Conservation (phyloP, 768 basidiomycete genomes). For the Boletus pseudo-olivaceus region DNA sequence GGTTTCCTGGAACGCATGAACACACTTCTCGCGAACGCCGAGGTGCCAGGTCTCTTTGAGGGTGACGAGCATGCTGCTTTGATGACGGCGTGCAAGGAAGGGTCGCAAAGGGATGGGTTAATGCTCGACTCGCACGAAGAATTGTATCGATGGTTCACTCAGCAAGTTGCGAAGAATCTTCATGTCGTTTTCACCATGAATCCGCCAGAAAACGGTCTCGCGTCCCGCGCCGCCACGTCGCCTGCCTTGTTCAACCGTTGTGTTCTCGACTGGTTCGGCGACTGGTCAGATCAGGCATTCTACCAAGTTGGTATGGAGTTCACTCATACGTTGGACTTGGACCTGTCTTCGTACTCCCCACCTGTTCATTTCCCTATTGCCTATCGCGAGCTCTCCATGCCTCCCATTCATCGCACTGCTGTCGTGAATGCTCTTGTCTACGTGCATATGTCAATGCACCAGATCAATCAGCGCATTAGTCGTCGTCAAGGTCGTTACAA, state of each 20-base stretch:
- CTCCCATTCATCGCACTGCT: conserved; percentile 87
- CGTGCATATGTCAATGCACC: conserved; percentile 86
- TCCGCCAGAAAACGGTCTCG: conserved; percentile 92
- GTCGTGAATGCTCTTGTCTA: conserved; percentile 92
- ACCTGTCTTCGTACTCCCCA: conserved; percentile 75
- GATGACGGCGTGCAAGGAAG: conserved; percentile 99
- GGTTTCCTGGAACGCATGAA: conserved; percentile 99
- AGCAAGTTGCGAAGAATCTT: conserved; percentile 95
- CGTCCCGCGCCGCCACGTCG: conserved; percentile 93
- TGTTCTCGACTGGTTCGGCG: conserved; percentile 99
- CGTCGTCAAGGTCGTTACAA: conserved; percentile 94
- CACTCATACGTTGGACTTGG: conserved; percentile 90
- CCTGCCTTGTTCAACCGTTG: conserved; percentile 99
- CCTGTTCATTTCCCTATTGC: conserved; percentile 85
- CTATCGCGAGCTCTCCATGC: conserved; percentile 77
- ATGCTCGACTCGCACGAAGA: conserved; percentile 99
- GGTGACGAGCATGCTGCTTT: conserved; percentile 98
- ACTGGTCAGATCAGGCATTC: conserved; percentile 98
- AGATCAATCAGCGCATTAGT: conserved; percentile 84
- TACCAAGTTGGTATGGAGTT: conserved; percentile 98
- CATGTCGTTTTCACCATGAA: conserved; percentile 99
- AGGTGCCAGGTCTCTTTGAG: conserved; percentile 99
- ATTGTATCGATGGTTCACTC: conserved; percentile 97
- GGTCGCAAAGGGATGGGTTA: conserved; percentile 96
- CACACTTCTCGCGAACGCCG: conserved; percentile 97